Base-by-base conservation (phyloP, 768 basidiomycete species). In the Mrakia gelida region DNA sequence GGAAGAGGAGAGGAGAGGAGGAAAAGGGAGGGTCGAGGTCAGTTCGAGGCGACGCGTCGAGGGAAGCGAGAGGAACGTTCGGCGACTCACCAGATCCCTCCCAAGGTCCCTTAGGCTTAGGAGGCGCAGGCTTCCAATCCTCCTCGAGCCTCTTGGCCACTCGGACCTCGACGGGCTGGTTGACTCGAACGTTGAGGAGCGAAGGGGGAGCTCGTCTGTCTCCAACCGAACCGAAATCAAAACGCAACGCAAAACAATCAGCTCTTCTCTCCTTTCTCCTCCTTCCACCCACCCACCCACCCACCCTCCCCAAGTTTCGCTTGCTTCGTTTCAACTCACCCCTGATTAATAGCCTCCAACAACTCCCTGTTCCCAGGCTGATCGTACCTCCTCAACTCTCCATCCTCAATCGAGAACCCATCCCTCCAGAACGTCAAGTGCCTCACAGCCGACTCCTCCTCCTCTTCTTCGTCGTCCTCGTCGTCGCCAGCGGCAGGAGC, bases 381-480 rank as follows among this genome's bases (percentile, higher is more conserved):
- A 76, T 92, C 91, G 83, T 97, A 97, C 30, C 88, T 86, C 88
- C 92, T 88, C 75, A 98, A 86, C 43, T 91, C 90, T 8, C 94
- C 93, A 80, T 94, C 93, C 82, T 97, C 93, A 65, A 98, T 88
- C 68, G 90, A 90, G 85, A 97, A 98, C 0, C 97, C 97, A 79
- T 98, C 89, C 59, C 90, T 88, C 96, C 96, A 98, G 85, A 98
- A 92, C 0, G 91, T 95, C 62, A 98, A 86, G 75, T 89, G 88
- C 13, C 96, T 90, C 70, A 90, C 88, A 0, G 87, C 91, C 4
- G 8, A 68, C 77, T 88, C 88, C 78, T 87, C 87, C 3, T 82
- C 83, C 9, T 86, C 86, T 52, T n/a, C n/a, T n/a, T n/a, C n/a
- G n/a, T 82, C 81, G 56, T 75, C 80, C 1, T 82, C 81, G 2